A percentile compares a stretch with the other conserved stretches of the same genome.
Evolutionary conservation across 1,139 yeast species (phyloP).

Genomic region (Candida labiduridarum): DNA sequence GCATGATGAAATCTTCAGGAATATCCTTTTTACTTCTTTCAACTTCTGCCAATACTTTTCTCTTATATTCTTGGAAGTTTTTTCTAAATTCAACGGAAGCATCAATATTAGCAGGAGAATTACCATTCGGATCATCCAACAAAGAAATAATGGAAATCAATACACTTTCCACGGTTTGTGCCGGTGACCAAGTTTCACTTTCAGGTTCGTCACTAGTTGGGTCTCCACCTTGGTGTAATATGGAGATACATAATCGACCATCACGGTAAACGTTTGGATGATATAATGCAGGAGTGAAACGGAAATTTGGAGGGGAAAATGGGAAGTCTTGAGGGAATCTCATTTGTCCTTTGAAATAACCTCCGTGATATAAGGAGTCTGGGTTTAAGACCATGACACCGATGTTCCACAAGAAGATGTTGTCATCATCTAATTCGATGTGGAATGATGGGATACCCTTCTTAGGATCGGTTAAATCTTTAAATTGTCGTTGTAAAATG

Average conservation of each 20-base stretch:
- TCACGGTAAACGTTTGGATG: slow-evolving; percentile 95
- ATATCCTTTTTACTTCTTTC: slow-evolving; percentile 81
- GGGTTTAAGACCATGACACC: slow-evolving; percentile 91
- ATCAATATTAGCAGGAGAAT: slow-evolving; percentile 95
- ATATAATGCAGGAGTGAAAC: slow-evolving; percentile 92
- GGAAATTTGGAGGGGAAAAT: slow-evolving; percentile 85
- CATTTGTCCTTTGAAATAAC: slow-evolving; percentile 95
- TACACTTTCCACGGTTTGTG: slow-evolving; percentile 91
- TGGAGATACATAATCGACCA: slow-evolving; percentile 90
- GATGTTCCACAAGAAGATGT: slow-evolving; percentile 88
- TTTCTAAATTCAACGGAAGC: slow-evolving; percentile 93
- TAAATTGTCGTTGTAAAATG: slow-evolving; percentile 87
- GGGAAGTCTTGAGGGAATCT: slow-evolving; percentile 91
- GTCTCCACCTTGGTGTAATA: slow-evolving; percentile 87
- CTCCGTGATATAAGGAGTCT: slow-evolving; percentile 92
- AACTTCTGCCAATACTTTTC: slow-evolving; percentile 80
- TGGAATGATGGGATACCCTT: slow-evolving; percentile 91
- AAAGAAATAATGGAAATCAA: slow-evolving; percentile 86
- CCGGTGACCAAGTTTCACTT: slow-evolving; percentile 94
- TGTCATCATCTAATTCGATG: slow-evolving; percentile 84
- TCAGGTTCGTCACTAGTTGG: slow-evolving; percentile 90
- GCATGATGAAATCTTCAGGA: slow-evolving; percentile 85
- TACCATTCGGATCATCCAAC: slow-evolving; percentile 89
- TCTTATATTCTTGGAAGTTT: slow-evolving; percentile 76
- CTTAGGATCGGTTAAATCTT: slow-evolving; percentile 91